Percentiles rank a stretch among this genome's conserved stretches.
phyloP scores from a whole-genome alignment of 2,329 filamentous ascomycete species.

The Aphanoascus verrucosus region DNA sequence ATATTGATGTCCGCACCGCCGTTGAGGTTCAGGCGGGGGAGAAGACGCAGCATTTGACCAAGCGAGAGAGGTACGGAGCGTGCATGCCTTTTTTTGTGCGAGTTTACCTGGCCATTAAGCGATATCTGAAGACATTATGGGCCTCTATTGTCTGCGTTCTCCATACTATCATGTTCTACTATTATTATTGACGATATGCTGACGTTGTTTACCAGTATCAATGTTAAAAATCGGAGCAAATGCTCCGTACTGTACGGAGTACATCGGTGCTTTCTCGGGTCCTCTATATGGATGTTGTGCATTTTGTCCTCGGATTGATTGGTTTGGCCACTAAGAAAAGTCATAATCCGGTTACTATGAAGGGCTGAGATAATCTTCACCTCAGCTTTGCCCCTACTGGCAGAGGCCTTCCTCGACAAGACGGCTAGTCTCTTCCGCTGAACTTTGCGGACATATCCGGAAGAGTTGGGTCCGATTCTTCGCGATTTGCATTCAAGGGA shows the following conservation, averaged over 20 bases:
- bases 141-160: not conserved
- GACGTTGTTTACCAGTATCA: not conserved
- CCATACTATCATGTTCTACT: too few relatives aligned
- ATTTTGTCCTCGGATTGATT: not conserved
- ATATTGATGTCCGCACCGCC: slow-evolving; percentile 13
- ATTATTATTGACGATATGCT: not conserved
- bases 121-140: not conserved
- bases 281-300: too few relatives aligned
- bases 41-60: slow-evolving; percentile 10
- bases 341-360: slow-evolving; percentile 8
- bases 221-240: slow-evolving; percentile 11
- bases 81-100: not conserved
- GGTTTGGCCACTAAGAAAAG: slow-evolving; percentile 6
- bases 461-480: slow-evolving; percentile 7
- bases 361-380: slow-evolving; percentile 6
- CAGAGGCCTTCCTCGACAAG: not conserved
- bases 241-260: not conserved
- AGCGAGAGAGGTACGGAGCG: slow-evolving; percentile 5
- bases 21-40: slow-evolving; percentile 2
- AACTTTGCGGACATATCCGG: not conserved
- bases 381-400: not conserved
- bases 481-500: slow-evolving; percentile 7
- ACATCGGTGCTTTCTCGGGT: too few relatives aligned
- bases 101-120: not conserved
- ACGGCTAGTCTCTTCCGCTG: not conserved